Base-by-base conservation (phyloP, 345 rosid species). In the Reutealis trisperma region DNA sequence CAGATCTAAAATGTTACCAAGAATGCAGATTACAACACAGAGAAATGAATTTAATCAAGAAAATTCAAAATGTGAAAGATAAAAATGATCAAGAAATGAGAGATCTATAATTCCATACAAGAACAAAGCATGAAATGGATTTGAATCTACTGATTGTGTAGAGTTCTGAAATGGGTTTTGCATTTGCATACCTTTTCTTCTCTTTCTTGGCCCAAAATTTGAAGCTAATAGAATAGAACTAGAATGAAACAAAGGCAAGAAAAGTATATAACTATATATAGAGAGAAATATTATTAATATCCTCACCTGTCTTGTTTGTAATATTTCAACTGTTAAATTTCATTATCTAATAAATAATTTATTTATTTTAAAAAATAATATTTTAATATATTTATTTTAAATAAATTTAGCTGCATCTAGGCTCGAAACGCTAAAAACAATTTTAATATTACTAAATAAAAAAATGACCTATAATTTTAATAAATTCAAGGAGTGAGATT, bases 1-100 rank as follows among this genome's bases (percentile, higher is more conserved):
- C 34, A 27, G n/a, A 63, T 74, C 69, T 47, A 45, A 19, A 19
- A 74, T 47, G 59, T 64, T 51, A 52, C 47, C 34, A 71, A 51
- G 14, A 54, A 19, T 19, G 59, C 47, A 52, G 30, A 57, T 19
- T 30, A 12, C 5, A 42, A 13, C 49, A 55, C 6, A 14, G 11
- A 71, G 8, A 6, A 14, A 24, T 15, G 22, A 69, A 49, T 8
- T 18, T 18, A 30, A 19, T 13, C 13, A 12, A 63, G 13, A 7
- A 21, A 30, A 30, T 37, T 37, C 41, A 18, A 8, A n/a, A 30
- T 21, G 5, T 21, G 9, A 49, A 32, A 19, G 15, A 18, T 27
- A 15, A 69, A 0, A 15, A 44, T 6, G 10, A 3, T 34, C 18
- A 62, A 62, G 19, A 15, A 34, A 30, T 8, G 37, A 27, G 27